phyloP scores from a whole-genome alignment of 2,329 filamentous ascomycete species.

The Colletotrichum sp. region DNA sequence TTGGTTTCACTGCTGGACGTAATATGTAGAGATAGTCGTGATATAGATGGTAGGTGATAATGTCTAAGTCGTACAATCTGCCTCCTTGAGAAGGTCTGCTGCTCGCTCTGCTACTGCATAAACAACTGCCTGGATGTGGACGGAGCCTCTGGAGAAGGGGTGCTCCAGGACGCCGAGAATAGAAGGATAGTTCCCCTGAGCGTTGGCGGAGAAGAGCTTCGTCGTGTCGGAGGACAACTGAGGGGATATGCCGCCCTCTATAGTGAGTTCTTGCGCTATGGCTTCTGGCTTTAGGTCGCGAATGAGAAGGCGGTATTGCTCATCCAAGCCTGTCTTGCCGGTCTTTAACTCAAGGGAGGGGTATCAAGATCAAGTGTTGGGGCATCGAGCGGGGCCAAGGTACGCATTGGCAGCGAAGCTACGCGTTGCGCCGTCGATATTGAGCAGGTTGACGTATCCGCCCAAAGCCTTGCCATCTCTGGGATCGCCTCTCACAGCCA shows the following conservation, averaged over 20 bases:
- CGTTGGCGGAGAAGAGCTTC: constrained; percentile 4
- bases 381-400: constrained; percentile 11
- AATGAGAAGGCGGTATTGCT: constrained; percentile 5
- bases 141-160: constrained; percentile 6
- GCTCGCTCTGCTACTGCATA: constrained; percentile 40
- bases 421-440: constrained; percentile 26
- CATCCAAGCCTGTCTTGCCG: background rate
- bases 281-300: background rate
- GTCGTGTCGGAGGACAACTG: constrained; percentile 14
- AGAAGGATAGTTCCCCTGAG: constrained; percentile 4
- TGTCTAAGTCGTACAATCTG: background rate
- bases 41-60: background rate
- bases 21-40: background rate
- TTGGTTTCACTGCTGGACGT: background rate
- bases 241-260: constrained; percentile 17
- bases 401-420: constrained; percentile 30
- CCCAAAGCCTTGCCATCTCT: constrained; percentile 22
- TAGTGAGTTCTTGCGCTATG: constrained; percentile 2
- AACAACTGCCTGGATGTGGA: constrained; percentile 32
- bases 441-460: constrained; percentile 18
- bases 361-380: background rate
- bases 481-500: constrained; percentile 18
- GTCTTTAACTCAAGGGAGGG: background rate
- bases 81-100: constrained; percentile 10
- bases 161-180: constrained; percentile 16